Evolutionary conservation across 2,329 filamentous ascomycete genomes (phyloP), one percentile per base, ranked within the genome.

Genomic region (Lizonia empirigonia): DNA sequence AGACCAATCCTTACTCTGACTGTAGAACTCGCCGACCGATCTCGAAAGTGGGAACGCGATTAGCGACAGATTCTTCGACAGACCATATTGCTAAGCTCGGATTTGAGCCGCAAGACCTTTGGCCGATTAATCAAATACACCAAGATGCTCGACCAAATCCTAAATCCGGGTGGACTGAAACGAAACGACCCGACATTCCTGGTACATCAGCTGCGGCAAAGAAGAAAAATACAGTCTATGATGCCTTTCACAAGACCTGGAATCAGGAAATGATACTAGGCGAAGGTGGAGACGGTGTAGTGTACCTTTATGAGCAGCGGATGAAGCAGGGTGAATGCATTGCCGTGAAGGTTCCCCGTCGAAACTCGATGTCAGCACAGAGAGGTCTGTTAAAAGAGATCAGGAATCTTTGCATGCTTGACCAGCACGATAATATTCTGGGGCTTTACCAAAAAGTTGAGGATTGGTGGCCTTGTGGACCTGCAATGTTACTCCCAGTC

Each of bases 401-500:
- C 35, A 22, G 24, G 15, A 30, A 37, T 26, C 7, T 44, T 35
- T 22, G 29, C 20, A 12, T 38, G 10, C 22, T 51, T 23, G 36
- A 49, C 12, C 19, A 33, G 13, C 57, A 62, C 24, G 32, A 49
- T 4, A 34, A 63, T 27, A 58, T 67, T 18, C 44, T 62, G 8
- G 18, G 47, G 5, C 24, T 63, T 10, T 20, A 58, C 4, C 33
- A 48, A 1, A 59, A 23, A n/a, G 44, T 30, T 9, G 9, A 37
- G 4, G 19, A 47, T 9, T 53, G 42, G 33, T 13, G 20, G 10
- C 48, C 46, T 12, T 30, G 36, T 1, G 44, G 45, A 0, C 65
- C 63, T 3, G 63, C 59, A 2, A 45, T 68, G 24, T 60, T 63
- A 22, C 46, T 63, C 34, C 56, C 59, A 19, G 38, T 56, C 16